Evolutionary conservation across 169 alveolate species (phyloP).

Genomic region (Plasmodium inui): DNA sequence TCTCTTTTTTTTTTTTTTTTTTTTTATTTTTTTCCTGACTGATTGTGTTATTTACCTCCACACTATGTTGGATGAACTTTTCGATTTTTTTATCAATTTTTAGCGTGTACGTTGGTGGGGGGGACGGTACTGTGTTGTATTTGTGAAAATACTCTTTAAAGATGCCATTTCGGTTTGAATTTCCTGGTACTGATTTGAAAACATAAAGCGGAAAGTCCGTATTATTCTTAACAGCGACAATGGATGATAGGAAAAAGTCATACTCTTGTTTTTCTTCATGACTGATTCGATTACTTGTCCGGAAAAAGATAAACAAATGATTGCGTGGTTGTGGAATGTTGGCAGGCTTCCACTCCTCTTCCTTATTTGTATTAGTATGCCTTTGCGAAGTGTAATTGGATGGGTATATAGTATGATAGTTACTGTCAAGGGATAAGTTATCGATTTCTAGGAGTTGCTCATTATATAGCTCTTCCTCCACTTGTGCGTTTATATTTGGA

Average conservation of each 20-base stretch:
- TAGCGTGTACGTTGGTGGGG: slow-evolving; percentile 73
- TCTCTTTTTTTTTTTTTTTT: neutral
- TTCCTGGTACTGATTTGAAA: slow-evolving; percentile 73
- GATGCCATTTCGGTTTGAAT: slow-evolving; percentile 38
- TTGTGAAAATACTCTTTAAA: slow-evolving; percentile 62
- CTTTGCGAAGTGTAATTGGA: slow-evolving; percentile 14
- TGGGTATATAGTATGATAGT: slow-evolving; percentile 50
- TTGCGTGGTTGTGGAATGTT: slow-evolving; percentile 72
- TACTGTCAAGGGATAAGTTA: neutral
- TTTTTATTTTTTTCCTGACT: neutral
- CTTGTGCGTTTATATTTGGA: slow-evolving; percentile 55
- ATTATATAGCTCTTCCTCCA: slow-evolving; percentile 59
- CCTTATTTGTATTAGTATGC: slow-evolving; percentile 29
- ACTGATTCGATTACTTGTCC: slow-evolving; percentile 59
- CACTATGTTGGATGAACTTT: slow-evolving; percentile 30
- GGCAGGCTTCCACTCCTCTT: slow-evolving; percentile 29
- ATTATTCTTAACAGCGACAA: slow-evolving; percentile 68
- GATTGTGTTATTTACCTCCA: neutral
- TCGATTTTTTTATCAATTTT: slow-evolving; percentile 67
- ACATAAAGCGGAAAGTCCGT: slow-evolving; percentile 68
- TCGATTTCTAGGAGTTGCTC: slow-evolving; percentile 62
- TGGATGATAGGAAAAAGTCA: slow-evolving; percentile 64
- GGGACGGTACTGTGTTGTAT: slow-evolving; percentile 63
- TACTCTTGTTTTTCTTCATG: slow-evolving; percentile 76
- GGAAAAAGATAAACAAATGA: slow-evolving; percentile 48